A percentile compares a stretch with the other conserved stretches of the same genome.
Evolutionary conservation across 441 rosid genomes (phyloP).

Genomic region (Breynia disticha): DNA sequence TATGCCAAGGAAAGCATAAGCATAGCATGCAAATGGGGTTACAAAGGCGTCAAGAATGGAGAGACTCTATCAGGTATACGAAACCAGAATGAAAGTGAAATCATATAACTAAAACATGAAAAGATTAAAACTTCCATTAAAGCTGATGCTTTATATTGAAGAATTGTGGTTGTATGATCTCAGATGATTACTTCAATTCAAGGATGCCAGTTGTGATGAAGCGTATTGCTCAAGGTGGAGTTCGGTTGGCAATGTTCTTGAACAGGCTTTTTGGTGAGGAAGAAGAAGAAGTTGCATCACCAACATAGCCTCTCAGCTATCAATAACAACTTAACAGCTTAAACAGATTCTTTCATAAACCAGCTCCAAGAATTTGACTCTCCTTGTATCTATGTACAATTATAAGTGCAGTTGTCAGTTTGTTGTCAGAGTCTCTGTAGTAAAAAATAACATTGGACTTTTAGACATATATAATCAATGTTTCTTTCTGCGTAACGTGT

Average conservation of each 20-base stretch:
- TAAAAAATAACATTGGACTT: no score
- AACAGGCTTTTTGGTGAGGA: conserved; percentile 47
- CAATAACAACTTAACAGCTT: no score
- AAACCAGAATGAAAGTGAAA: background rate
- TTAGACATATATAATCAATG: no score
- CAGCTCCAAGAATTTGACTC: no score
- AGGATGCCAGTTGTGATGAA: conserved; percentile 84
- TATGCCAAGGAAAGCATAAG: conserved; percentile 76
- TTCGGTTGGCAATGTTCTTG: conserved; percentile 75
- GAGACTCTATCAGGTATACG: conserved; percentile 61
- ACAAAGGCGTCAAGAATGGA: conserved; percentile 61
- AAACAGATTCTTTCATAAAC: no score
- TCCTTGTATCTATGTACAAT: no score
- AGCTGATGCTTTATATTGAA: no score
- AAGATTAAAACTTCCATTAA: background rate
- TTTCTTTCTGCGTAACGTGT: no score
- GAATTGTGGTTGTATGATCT: no score
- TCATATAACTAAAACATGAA: background rate
- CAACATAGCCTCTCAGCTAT: conserved; percentile 24
- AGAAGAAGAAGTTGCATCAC: conserved; percentile 29
- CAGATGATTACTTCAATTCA: conserved; percentile 77
- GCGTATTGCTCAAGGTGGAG: conserved; percentile 84
- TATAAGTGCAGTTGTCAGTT: no score
- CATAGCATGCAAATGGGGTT: conserved; percentile 87
- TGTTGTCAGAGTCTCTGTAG: no score